Conservation (phyloP, 176 grass and related monocot genomes). For the Raddia guianensis region DNA sequence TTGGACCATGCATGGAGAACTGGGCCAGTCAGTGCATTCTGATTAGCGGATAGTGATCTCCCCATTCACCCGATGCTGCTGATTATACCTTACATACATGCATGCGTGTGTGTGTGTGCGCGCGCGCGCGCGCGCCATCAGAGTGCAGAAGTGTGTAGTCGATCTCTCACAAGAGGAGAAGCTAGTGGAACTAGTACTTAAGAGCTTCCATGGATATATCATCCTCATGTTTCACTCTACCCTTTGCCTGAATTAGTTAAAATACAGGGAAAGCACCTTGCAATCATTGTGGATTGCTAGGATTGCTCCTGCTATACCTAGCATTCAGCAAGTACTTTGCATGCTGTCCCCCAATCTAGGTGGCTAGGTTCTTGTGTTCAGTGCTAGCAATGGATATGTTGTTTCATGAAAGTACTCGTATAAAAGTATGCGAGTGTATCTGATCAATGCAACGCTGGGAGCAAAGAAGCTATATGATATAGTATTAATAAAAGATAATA, state of each 20-base stretch:
- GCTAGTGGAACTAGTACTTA: constrained; percentile 27
- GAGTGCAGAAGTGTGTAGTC: background rate
- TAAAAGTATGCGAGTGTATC: background rate
- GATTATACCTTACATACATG: background rate
- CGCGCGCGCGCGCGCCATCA: background rate
- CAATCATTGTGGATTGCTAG: constrained; percentile 7
- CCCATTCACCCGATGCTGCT: background rate
- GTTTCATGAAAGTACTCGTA: background rate
- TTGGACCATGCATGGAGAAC: constrained; percentile 47
- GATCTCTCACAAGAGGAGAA: constrained; percentile 62
- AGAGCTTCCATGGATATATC: constrained; percentile 33
- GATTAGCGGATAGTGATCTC: background rate
- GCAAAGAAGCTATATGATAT: background rate
- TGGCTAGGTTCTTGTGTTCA: constrained; percentile 20
- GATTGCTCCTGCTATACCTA: background rate
- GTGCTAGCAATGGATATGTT: constrained; percentile 6
- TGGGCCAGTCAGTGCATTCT: constrained; percentile 32
- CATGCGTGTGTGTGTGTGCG: background rate
- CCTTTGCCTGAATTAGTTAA: constrained; percentile 24
- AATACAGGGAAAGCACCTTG: background rate
- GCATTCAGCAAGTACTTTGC: constrained; percentile 9
- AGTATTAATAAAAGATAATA: background rate
- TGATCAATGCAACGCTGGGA: background rate
- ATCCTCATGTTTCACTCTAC: constrained; percentile 12
- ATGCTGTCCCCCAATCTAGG: background rate